A percentile compares a stretch with the other conserved stretches of the same genome.
phyloP scores from a whole-genome alignment of 2,329 filamentous ascomycete species.

The Xylaria sp. region DNA sequence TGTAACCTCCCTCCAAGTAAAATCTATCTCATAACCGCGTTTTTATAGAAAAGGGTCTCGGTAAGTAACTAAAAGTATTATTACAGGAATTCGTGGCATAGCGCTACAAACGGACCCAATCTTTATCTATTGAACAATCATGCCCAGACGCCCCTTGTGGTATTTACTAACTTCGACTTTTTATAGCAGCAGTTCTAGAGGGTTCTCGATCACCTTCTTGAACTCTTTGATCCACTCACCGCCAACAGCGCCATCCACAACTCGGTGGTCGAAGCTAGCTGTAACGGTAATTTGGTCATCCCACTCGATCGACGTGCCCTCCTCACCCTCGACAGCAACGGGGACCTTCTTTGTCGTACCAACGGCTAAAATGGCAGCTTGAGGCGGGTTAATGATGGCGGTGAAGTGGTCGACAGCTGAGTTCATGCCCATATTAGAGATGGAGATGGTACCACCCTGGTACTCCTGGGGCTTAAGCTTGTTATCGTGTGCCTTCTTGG shows the following conservation, averaged over 20 bases:
- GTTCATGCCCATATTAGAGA: slow-evolving; percentile 99
- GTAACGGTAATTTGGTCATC: slow-evolving; percentile 98
- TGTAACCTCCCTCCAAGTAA: neutral
- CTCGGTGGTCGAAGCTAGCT: slow-evolving; percentile 98
- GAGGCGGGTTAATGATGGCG: slow-evolving; percentile 98
- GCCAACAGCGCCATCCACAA: slow-evolving; percentile 94
- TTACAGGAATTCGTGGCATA: slow-evolving; percentile 46
- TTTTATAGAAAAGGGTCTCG: slow-evolving; percentile 16
- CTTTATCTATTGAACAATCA: slow-evolving; percentile 49
- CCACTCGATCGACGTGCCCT: slow-evolving; percentile 85
- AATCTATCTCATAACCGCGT: slow-evolving; percentile 22
- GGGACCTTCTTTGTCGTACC: slow-evolving; percentile 97
- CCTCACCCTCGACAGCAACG: slow-evolving; percentile 84
- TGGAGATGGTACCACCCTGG: slow-evolving; percentile 98
- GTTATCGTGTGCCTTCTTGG: slow-evolving; percentile 93
- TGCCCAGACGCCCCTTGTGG: slow-evolving; percentile 46
- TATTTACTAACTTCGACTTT: slow-evolving; percentile 30
- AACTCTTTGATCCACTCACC: slow-evolving; percentile 96
- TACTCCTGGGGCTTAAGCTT: slow-evolving; percentile 99
- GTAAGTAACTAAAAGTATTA: slow-evolving; percentile 34
- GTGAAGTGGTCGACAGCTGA: slow-evolving; percentile 95
- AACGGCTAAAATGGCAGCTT: slow-evolving; percentile 93
- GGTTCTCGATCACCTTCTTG: slow-evolving; percentile 98
- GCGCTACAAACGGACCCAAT: slow-evolving; percentile 47
- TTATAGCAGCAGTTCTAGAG: slow-evolving; percentile 92